Evolutionary conservation across 2,329 filamentous ascomycete species (phyloP).

Genomic region (Claviceps sp.): DNA sequence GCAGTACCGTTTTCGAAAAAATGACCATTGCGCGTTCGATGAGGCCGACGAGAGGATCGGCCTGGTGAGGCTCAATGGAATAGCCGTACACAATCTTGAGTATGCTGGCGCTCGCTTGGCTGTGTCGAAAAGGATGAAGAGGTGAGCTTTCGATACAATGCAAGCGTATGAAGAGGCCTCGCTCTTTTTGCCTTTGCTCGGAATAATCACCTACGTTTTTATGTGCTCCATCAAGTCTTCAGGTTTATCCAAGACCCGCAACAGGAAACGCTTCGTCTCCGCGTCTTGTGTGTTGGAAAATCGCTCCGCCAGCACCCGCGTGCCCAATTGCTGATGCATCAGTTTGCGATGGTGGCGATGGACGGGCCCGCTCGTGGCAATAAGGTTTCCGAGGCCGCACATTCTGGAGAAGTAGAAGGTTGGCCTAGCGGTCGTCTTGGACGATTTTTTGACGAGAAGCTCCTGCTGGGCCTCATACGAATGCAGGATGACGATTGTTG

Average conservation of each 20-base stretch:
- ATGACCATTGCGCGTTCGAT: slow-evolving; percentile 17
- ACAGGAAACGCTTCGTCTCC: background rate
- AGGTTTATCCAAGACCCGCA: background rate
- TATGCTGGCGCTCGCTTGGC: background rate
- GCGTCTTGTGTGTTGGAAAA: background rate
- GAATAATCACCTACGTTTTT: background rate
- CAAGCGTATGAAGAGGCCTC: background rate
- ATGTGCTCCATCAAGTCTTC: background rate
- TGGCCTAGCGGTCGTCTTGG: slow-evolving; percentile 23
- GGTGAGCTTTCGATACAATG: no score
- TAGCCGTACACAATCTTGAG: slow-evolving; percentile 16
- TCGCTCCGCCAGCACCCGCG: background rate
- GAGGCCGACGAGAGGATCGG: slow-evolving; percentile 11
- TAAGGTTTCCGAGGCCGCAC: background rate
- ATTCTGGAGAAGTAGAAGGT: background rate
- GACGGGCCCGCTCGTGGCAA: background rate
- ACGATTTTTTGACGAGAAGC: slow-evolving; percentile 22
- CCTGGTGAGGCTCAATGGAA: slow-evolving; percentile 3
- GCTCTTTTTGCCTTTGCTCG: no score
- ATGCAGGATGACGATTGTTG: slow-evolving; percentile 28
- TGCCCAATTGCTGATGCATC: background rate
- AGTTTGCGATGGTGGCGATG: background rate
- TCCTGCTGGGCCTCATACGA: slow-evolving; percentile 21
- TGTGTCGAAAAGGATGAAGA: background rate
- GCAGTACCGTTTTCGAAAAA: slow-evolving; percentile 15